Base-by-base conservation (phyloP, 495 filamentous ascomycete genomes). In the Physcia stellaris region DNA sequence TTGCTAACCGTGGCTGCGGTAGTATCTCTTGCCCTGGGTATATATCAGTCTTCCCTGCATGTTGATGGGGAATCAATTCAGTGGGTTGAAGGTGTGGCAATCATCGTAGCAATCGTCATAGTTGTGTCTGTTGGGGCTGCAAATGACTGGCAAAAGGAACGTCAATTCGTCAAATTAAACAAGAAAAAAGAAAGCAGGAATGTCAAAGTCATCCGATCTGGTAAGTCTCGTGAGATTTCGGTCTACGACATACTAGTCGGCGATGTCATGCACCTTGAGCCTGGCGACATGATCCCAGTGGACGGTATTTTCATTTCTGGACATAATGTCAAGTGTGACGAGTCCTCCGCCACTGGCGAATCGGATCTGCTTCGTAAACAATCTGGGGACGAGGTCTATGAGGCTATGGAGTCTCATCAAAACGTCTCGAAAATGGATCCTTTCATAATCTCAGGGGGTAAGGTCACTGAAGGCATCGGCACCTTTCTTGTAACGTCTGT, bases 401-500 rank as follows among this genome's bases (percentile, higher is more conserved):
- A 64, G 24, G 80, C 82, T 3, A 86, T 95, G 40, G 75, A 90
- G 49, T 68, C 80, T 29, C 67, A 80, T 34, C 77, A 86, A 37
- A 70, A 66, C 40, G 56, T 84, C n/a, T 70, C 70, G 47, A 94
- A 94, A 54, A 64, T 90, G 59, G 88, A 96, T 46, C 87, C 87
- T 1, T 94, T 96, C 54, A 92, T 96, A 45, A 70, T 94, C 27
- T 95, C 88, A 11, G 88, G 88, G 29, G 76, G 80, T 6, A 90
- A 90, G 53, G 84, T 96, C 24, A 83, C 86, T 37, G 88, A 96
- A 59, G 88, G 88, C 20, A 72, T 90, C 21, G 86, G 86, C 1
- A 83, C 75, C 2, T 94, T 86, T 54, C 53, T 92, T 49, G 82
- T 90, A 41, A 96, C 88, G 6, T 77, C 85, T 13, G 82, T 79